Percentiles rank a stretch among this genome's conserved stretches.
phyloP scores from a whole-genome alignment of 495 filamentous ascomycete genomes.

The Cladorrhinum samala region DNA sequence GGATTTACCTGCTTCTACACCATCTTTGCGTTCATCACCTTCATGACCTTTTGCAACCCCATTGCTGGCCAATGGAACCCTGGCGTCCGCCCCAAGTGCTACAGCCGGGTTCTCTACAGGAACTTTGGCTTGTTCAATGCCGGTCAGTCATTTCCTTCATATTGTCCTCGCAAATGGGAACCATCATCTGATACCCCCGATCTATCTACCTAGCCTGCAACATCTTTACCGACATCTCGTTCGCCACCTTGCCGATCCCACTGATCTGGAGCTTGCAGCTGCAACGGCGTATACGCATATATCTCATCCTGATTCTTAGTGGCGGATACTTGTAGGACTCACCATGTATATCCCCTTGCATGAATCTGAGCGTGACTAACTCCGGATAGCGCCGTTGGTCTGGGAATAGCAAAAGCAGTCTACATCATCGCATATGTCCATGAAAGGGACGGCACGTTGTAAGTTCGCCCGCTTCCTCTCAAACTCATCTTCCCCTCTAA shows the following conservation, averaged over 20 bases:
- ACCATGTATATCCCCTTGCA: no score
- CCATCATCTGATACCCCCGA: not conserved
- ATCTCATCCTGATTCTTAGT: slow-evolving; percentile 38
- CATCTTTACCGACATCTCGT: slow-evolving; percentile 42
- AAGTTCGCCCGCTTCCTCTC: not conserved
- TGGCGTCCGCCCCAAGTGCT: slow-evolving; percentile 21
- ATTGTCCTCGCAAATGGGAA: no score
- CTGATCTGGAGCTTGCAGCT: slow-evolving; percentile 42
- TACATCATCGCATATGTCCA: slow-evolving; percentile 25
- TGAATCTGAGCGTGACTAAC: no score
- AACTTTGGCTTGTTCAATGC: slow-evolving; percentile 36
- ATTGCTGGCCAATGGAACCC: slow-evolving; percentile 31
- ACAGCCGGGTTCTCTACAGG: slow-evolving; percentile 25
- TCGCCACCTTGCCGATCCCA: slow-evolving; percentile 40
- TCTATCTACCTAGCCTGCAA: slow-evolving; percentile 27
- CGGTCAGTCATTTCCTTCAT: no score
- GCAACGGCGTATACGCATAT: slow-evolving; percentile 31
- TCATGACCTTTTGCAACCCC: slow-evolving; percentile 32
- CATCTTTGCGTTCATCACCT: slow-evolving; percentile 28
- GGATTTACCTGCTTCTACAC: slow-evolving; percentile 32
- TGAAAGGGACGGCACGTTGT: slow-evolving; percentile 24
- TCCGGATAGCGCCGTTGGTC: slow-evolving; percentile 21
- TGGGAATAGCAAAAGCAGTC: slow-evolving; percentile 26
- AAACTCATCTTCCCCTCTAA: not conserved
- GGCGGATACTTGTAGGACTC: slow-evolving; percentile 37